Base-by-base conservation (phyloP, 352 stramenopile genomes). In the Globisporangium radiosum region DNA sequence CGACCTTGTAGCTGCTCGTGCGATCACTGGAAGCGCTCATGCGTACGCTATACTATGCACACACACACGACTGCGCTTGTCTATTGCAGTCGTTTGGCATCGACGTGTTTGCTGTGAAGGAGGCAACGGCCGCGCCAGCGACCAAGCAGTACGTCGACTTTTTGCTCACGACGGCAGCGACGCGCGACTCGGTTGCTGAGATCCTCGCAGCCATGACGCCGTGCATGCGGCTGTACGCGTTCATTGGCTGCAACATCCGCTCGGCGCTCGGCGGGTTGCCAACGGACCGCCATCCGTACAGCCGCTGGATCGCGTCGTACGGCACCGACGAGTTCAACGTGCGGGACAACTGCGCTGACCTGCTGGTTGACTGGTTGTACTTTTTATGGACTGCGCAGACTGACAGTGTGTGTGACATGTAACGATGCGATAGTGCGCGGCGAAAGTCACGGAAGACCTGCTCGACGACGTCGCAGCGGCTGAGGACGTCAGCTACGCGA, bases 161-260 rank as follows among this genome's bases (percentile, higher is more conserved):
- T 50, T 51, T 86, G 52, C 54, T 84, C 13, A 39, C 65, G 15
- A 84, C 73, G 0, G 76, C 76, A 33, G 73, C 72, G 54, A 60
- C 55, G 9, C 48, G 58, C 4, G 36, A 52, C 5, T 71, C 72
- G 0, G 70, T 78, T 5, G 66, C 68, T 0, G 63, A 74, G 42
- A 83, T 86, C 57, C 60, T 86, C 7, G 65, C 76, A 7, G 70
- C 76, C 5, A 84, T 86, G 76, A 76, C 73, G 15, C 76, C 76
- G 3, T 86, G 73, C 39, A 70, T 76, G 58, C 73, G 73, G 0
- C 57, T 86, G 11, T 86, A 86, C 50, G 62, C 71, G 19, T 84
- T 84, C 45, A 38, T 86, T 8, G 73, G 76, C 33, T 47, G 71
- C 38, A 40, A 55, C 9, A 76, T 86, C 43, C 59, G 54, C 1